A percentile compares a stretch with the other conserved stretches of the same genome.
phyloP scores from a whole-genome alignment of 1,284 basidiomycete genomes.

The Rhodotorula sp. region DNA sequence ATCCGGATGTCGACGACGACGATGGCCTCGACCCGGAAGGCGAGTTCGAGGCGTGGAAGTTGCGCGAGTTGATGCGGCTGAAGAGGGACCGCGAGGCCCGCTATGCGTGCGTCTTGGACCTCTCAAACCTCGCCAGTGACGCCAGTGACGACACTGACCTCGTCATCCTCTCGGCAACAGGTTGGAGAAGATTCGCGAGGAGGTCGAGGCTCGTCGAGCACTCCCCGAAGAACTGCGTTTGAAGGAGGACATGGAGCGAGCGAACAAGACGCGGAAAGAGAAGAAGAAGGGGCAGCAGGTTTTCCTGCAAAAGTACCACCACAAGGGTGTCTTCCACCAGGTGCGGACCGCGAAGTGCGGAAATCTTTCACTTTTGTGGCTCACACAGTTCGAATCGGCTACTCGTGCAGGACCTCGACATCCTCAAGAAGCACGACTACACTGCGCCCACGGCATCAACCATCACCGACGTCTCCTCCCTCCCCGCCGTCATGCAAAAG shows the following conservation, averaged over 20 bases:
- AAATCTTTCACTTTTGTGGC: not conserved
- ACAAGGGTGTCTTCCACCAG: constrained; percentile 94
- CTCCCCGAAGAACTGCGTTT: constrained; percentile 88
- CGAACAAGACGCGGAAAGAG: constrained; percentile 71
- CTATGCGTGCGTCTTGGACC: constrained; percentile 32
- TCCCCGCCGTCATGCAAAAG: constrained; percentile 97
- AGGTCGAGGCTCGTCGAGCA: constrained; percentile 83
- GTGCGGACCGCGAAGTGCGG: constrained; percentile 55
- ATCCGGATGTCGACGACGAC: constrained; percentile 89
- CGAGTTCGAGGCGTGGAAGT: constrained; percentile 94
- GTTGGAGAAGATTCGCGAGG: constrained; percentile 77
- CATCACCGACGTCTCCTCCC: constrained; percentile 69
- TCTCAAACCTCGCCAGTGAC: not conserved
- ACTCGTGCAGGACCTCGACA: constrained; percentile 70
- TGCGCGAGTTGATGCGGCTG: constrained; percentile 85
- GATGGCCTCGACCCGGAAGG: constrained; percentile 85
- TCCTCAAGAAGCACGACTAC: constrained; percentile 79
- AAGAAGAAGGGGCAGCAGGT: constrained; percentile 72
- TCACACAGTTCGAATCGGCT: not conserved
- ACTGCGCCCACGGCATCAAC: constrained; percentile 84
- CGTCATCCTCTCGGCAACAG: constrained; percentile 3
- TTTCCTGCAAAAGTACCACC: constrained; percentile 98
- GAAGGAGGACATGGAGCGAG: constrained; percentile 83
- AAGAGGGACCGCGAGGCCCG: constrained; percentile 83
- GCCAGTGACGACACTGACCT: no score